Evolutionary conservation across 2,329 filamentous ascomycete genomes (phyloP), one percentile per base, ranked within the genome.

Genomic region (Ceratocystis eucalypticola): DNA sequence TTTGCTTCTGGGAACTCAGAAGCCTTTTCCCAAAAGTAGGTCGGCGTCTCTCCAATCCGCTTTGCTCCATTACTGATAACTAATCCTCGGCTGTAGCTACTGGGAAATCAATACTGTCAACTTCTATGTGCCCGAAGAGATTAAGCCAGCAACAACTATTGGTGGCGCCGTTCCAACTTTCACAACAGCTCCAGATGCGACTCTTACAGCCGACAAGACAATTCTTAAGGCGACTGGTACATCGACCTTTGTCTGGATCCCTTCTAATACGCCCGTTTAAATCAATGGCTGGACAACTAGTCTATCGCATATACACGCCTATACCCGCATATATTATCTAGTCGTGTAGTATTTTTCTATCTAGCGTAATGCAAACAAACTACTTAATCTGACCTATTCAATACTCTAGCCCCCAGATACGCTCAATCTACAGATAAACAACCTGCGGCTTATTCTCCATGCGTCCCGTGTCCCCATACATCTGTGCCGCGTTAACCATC

Each of bases 51-150:
- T 53, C 8, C n/a, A 20, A 8, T 53, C 2, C 7, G 17, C 48
- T 17, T n/a, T 41, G 37, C 37, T 41, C 37, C 10, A 5, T 12
- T 3, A 41, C 37, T 53, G 33, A 46, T 55, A 55, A 55, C 62
- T 25, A 25, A 17, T 67, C 70, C 12, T 75, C 76, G 20, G 72
- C 76, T 70, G 76, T 68, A 74, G 75, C 20, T 74, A 78, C 72
- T 75, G 84, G 82, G 71, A 87, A 70, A 76, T 88, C 75, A 75
- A 77, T 66, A 81, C 80, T 70, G 80, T 82, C 67, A 79, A 82
- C 37, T 75, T 79, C 22, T 82, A 81, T 66, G 62, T 64, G 10
- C 62, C 66, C 25, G 67, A 72, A 62, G 33, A 62, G 37, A 28
- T 20, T 15, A 67, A 67, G 28, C 66, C 62, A 12, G 17, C 20